phyloP scores from a whole-genome alignment of 2,329 filamentous ascomycete species.

The Ciborinia camelliae region DNA sequence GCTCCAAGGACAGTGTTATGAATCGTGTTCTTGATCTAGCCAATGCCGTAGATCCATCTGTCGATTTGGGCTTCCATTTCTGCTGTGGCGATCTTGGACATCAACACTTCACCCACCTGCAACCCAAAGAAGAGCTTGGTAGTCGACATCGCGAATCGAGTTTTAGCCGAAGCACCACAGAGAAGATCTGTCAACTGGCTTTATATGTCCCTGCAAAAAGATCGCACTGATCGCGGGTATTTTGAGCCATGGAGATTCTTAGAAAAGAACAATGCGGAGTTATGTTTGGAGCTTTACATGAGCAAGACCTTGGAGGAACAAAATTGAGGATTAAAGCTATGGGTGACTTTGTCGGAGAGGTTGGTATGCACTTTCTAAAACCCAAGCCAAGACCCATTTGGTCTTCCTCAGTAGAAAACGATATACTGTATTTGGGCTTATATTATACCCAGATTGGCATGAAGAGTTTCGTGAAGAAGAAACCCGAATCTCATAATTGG shows the following conservation, averaged over 20 bases:
- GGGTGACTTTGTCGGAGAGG: constrained; percentile 33
- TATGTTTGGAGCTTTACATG: constrained; percentile 43
- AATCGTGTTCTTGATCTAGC: constrained; percentile 38
- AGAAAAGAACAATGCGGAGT: constrained; percentile 34
- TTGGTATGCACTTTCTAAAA: too few species aligned
- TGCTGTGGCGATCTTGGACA: constrained; percentile 48
- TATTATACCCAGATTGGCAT: too few species aligned
- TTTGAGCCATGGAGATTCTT: constrained; percentile 41
- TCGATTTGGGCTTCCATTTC: constrained; percentile 45
- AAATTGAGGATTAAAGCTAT: constrained; percentile 40
- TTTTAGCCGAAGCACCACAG: constrained; percentile 31
- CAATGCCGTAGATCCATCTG: constrained; percentile 37
- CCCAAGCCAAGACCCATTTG: too few species aligned
- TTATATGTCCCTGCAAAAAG: constrained; percentile 45
- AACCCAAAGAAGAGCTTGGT: constrained; percentile 38
- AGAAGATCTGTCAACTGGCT: constrained; percentile 41
- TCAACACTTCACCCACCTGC: constrained; percentile 44
- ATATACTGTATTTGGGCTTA: too few species aligned
- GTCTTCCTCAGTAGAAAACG: too few species aligned
- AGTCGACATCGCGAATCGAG: constrained; percentile 40
- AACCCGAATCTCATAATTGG: background rate
- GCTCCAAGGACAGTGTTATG: constrained; percentile 38
- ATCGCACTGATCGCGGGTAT: constrained; percentile 40
- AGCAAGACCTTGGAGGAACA: constrained; percentile 41
- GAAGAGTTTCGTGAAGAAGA: too few species aligned